Evolutionary conservation across 2,329 filamentous ascomycete genomes (phyloP).

Genomic region (Exophiala oligosperma): DNA sequence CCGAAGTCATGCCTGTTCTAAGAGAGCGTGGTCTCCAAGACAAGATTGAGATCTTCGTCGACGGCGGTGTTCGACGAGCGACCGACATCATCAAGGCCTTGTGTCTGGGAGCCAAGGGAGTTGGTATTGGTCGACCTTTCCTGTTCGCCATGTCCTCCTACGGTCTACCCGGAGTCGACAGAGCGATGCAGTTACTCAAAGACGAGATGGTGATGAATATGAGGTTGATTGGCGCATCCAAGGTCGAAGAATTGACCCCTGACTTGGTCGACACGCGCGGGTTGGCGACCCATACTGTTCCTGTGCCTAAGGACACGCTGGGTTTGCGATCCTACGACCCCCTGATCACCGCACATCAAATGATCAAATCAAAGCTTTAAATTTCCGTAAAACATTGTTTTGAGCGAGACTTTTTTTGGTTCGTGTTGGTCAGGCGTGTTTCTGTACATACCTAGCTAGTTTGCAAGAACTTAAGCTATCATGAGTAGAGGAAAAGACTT

Average conservation of each 20-base stretch:
- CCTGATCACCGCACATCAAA: slow-evolving; percentile 50
- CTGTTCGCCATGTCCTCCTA: slow-evolving; percentile 95
- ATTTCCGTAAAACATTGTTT: no score
- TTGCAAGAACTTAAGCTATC: no score
- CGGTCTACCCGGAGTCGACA: slow-evolving; percentile 80
- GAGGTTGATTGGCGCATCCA: slow-evolving; percentile 81
- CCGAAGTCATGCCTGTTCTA: slow-evolving; percentile 88
- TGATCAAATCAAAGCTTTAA: slow-evolving; percentile 45
- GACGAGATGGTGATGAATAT: slow-evolving; percentile 99
- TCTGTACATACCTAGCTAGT: no score
- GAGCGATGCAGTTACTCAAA: slow-evolving; percentile 87
- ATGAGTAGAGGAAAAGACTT: no score
- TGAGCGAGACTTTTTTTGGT: no score
- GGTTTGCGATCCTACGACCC: slow-evolving; percentile 59
- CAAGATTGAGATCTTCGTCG: slow-evolving; percentile 83
- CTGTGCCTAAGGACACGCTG: slow-evolving; percentile 63
- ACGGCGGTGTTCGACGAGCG: slow-evolving; percentile 84
- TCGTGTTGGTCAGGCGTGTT: no score
- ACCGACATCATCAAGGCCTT: slow-evolving; percentile 96
- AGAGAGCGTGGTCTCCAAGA: slow-evolving; percentile 70
- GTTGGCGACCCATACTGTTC: slow-evolving; percentile 60
- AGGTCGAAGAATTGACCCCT: slow-evolving; percentile 74
- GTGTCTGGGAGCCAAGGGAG: slow-evolving; percentile 85
- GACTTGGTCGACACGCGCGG: slow-evolving; percentile 76
- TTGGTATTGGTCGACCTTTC: slow-evolving; percentile 93